Conservation (phyloP, 495 filamentous ascomycete species). For the Penicillium herquei region DNA sequence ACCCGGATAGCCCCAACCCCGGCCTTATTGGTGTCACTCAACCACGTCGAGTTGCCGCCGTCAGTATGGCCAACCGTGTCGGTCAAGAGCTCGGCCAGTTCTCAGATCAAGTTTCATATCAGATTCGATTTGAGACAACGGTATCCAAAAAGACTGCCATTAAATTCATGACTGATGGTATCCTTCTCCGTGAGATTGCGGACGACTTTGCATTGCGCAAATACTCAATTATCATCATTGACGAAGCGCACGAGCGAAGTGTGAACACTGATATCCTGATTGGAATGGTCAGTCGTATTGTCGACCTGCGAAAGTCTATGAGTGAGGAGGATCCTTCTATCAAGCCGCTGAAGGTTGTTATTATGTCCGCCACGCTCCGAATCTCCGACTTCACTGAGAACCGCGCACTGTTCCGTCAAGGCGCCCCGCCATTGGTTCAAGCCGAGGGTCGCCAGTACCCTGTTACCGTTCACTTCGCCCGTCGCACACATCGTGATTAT, state of each 20-base stretch:
- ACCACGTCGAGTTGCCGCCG: constrained; percentile 86
- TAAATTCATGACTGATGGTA: constrained; percentile 99
- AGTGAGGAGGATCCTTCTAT: constrained; percentile 58
- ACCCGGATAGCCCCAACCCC: constrained; percentile 69
- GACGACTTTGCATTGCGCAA: constrained; percentile 89
- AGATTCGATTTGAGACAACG: constrained; percentile 91
- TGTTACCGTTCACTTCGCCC: constrained; percentile 86
- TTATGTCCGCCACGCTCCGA: constrained; percentile 95
- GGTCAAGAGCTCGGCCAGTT: constrained; percentile 74
- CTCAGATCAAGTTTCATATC: constrained; percentile 75
- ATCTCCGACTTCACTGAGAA: constrained; percentile 92
- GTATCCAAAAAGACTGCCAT: constrained; percentile 81
- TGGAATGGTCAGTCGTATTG: constrained; percentile 90
- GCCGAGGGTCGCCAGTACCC: constrained; percentile 92
- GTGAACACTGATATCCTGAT: constrained; percentile 97
- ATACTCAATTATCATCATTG: constrained; percentile 91
- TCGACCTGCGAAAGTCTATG: constrained; percentile 70
- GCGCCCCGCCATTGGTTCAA: constrained; percentile 78
- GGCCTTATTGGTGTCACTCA: constrained; percentile 96
- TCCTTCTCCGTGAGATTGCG: constrained; percentile 85
- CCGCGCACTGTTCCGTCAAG: constrained; percentile 67
- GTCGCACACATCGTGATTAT: constrained; percentile 82
- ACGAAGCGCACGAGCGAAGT: constrained; percentile 97
- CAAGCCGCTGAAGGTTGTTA: constrained; percentile 85
- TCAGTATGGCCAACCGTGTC: constrained; percentile 94